phyloP scores from a whole-genome alignment of 208 protist species.

The Leishmania martiniquensis region DNA sequence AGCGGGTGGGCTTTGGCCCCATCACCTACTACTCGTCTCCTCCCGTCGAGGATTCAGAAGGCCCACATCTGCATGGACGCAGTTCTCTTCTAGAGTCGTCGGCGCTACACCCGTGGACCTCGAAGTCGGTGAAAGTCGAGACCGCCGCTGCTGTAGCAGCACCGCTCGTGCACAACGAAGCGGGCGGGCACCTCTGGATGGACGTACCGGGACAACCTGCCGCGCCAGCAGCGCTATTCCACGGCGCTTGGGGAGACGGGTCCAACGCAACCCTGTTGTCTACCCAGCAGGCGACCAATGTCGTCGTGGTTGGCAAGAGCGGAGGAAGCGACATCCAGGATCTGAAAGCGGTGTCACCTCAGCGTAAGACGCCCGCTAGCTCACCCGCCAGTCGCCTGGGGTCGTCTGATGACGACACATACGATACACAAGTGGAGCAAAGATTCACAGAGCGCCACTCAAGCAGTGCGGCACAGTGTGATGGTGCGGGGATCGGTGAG shows the following conservation, averaged over 20 bases:
- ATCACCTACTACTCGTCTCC: slow-evolving; percentile 6
- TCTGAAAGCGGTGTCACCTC: not conserved
- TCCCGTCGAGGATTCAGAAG: not conserved
- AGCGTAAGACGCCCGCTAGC: not conserved
- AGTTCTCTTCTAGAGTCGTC: not conserved
- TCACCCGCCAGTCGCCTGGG: not conserved
- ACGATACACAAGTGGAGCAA: not conserved
- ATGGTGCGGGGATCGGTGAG: not conserved
- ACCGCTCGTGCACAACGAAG: not conserved
- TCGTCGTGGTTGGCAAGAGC: not conserved
- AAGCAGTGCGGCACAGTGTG: not conserved
- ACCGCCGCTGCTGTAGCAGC: not conserved
- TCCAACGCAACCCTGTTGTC: not conserved
- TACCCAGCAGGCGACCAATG: not conserved
- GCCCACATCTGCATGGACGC: not conserved
- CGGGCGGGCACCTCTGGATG: not conserved
- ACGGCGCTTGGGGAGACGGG: no score
- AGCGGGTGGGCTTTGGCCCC: slow-evolving; percentile 18
- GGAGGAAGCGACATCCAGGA: not conserved
- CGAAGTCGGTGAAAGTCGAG: not conserved
- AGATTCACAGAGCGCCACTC: not conserved
- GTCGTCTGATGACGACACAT: not conserved
- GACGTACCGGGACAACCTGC: not conserved
- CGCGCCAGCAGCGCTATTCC: not conserved
- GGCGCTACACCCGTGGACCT: not conserved